Conservation (phyloP, 2,329 filamentous ascomycete species). For the Cladosporium sp. region DNA sequence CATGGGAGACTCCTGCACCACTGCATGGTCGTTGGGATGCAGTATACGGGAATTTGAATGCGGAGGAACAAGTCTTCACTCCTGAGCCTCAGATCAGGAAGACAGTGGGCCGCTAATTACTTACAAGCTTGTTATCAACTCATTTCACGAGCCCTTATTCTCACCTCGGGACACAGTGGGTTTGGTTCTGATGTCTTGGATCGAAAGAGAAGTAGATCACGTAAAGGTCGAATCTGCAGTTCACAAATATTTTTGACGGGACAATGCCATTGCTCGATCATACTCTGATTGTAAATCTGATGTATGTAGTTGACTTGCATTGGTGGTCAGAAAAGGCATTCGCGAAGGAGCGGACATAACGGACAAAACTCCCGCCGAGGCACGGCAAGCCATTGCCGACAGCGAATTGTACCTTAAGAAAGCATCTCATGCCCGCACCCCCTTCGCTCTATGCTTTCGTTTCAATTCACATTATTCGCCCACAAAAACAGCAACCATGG, state of each 20-base stretch:
- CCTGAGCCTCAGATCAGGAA: slow-evolving; percentile 50
- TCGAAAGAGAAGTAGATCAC: background rate
- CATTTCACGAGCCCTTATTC: background rate
- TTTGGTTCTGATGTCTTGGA: background rate
- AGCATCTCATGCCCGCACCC: background rate
- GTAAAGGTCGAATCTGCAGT: background rate
- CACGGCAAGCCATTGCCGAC: background rate
- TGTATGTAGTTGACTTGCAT: background rate
- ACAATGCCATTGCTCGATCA: too few species aligned
- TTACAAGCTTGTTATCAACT: background rate
- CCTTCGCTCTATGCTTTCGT: background rate
- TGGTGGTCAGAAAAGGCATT: background rate
- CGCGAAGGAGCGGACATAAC: background rate
- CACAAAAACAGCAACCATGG: slow-evolving; percentile 15
- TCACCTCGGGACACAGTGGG: background rate
- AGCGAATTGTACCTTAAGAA: background rate
- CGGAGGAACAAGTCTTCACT: slow-evolving; percentile 57
- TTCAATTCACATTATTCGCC: background rate
- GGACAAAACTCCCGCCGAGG: slow-evolving; percentile 1
- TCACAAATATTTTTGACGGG: background rate
- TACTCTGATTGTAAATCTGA: too few species aligned
- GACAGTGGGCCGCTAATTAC: background rate
- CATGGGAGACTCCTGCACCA: slow-evolving; percentile 45
- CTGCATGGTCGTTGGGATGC: slow-evolving; percentile 51
- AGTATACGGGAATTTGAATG: slow-evolving; percentile 54